phyloP scores from a whole-genome alignment of 2,329 filamentous ascomycete species.

The Aspergillus candidus region DNA sequence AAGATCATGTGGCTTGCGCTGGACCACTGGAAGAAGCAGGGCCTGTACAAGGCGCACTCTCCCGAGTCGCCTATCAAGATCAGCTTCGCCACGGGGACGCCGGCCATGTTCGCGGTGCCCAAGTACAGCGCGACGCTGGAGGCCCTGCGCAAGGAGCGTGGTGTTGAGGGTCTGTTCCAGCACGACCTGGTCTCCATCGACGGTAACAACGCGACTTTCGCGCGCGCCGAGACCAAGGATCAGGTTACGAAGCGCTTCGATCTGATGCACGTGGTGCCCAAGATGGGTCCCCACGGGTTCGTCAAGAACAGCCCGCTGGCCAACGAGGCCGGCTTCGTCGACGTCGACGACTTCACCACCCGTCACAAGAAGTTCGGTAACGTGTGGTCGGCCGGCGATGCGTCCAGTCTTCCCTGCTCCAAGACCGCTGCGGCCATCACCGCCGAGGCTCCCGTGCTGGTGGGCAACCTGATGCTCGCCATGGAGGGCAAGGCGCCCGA shows the following conservation, averaged over 20 bases:
- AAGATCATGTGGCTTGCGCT: conserved; percentile 59
- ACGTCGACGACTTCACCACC: conserved; percentile 50
- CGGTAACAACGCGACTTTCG: conserved; percentile 50
- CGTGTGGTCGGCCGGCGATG: conserved; percentile 56
- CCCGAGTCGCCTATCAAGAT: conserved; percentile 45
- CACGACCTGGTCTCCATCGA: conserved; percentile 52
- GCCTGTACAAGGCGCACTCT: conserved; percentile 44
- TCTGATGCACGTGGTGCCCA: conserved; percentile 53
- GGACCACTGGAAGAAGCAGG: conserved; percentile 52
- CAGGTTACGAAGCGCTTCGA: conserved; percentile 48
- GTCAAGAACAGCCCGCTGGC: conserved; percentile 50
- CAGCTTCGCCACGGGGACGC: conserved; percentile 51
- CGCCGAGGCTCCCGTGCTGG: conserved; percentile 47
- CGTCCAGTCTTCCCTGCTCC: conserved; percentile 54
- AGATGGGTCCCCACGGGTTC: conserved; percentile 54
- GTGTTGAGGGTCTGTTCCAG: conserved; percentile 54
- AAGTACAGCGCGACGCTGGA: conserved; percentile 54
- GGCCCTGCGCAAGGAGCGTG: conserved; percentile 48
- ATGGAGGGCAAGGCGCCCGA: conserved; percentile 44
- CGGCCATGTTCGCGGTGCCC: conserved; percentile 55
- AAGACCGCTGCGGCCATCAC: conserved; percentile 53
- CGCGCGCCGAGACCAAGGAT: conserved; percentile 38
- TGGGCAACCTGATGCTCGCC: conserved; percentile 43
- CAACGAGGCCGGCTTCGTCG: conserved; percentile 53
- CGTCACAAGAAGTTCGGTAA: conserved; percentile 52